phyloP scores from a whole-genome alignment of 352 stramenopile genomes.

The Blastocystis sp. region DNA sequence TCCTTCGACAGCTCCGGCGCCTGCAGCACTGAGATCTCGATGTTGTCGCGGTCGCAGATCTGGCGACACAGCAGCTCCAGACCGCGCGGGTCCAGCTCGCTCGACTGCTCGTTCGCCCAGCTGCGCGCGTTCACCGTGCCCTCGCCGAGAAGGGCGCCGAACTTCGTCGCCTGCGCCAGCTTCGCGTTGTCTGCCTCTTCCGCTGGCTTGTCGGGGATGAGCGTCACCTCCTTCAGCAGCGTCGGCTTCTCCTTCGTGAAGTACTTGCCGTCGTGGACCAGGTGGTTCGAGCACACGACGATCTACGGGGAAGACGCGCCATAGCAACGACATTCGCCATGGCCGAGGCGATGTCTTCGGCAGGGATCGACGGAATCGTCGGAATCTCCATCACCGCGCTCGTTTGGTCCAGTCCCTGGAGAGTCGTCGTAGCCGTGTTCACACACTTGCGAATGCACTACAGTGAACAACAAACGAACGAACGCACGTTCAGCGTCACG shows the following conservation, averaged over 20 bases:
- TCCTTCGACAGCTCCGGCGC: conserved; percentile 67
- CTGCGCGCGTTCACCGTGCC: conserved; percentile 35
- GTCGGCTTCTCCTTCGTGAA: conserved; percentile 42
- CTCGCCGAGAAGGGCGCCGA: conserved; percentile 25
- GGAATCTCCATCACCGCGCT: conserved; percentile 43
- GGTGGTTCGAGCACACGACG: conserved; percentile 30
- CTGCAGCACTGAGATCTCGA: conserved; percentile 71
- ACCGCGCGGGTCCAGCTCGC: conserved; percentile 24
- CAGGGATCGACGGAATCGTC: neutral
- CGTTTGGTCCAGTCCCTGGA: conserved; percentile 12
- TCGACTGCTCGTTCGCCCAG: conserved; percentile 52
- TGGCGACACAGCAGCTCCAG: conserved; percentile 38
- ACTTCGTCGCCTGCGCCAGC: conserved; percentile 17
- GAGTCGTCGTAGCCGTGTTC: conserved; percentile 22
- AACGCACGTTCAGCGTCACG: conserved; percentile 25
- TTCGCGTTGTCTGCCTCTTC: neutral
- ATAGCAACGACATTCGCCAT: neutral
- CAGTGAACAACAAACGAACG: neutral
- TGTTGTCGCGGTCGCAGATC: conserved; percentile 61
- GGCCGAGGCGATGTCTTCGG: neutral
- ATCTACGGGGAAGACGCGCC: neutral
- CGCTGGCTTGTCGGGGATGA: neutral
- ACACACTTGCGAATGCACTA: conserved; percentile 44
- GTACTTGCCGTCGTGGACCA: conserved; percentile 45
- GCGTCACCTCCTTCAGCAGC: conserved; percentile 15